Base-by-base conservation (phyloP, 1,139 yeast genomes). In the Diutina rugosa region DNA sequence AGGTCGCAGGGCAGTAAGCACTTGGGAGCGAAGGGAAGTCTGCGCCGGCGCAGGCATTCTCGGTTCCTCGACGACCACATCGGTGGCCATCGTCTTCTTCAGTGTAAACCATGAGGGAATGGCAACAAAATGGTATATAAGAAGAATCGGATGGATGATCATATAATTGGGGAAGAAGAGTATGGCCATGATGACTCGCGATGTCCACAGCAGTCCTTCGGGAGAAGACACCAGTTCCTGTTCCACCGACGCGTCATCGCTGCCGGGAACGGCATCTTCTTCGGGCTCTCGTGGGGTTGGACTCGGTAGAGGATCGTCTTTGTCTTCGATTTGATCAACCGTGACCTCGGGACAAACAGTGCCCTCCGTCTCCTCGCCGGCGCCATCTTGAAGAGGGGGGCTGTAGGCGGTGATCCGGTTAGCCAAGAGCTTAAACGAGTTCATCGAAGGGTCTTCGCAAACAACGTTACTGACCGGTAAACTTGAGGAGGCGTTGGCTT, bases 121-220 rank as follows among this genome's bases (percentile, higher is more conserved):
- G 41, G 41, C n/a, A n/a, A 35, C 41, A 3, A 35, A 35, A 10
- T 35, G 41, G 16, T 35, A 35, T 35, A 35, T 35, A 57, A 74
- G 72, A 12, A 68, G 59, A 26, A 79, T 57, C 1, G 87, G 87
- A 55, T 73, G 72, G 35, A 75, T 60, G 9, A 80, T 60, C 3
- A 80, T 58, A 41, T 70, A 59, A 60, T 74, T 72, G 30, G 83
- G 82, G 2, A 78, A n/a, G 47, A 46, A 38, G n/a, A 45, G 32
- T 6, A 49, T 9, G 12, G 32, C 44, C 53, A 49, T 49, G 4
- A 49, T 38, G 29, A 49, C 53, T 9, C 16, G 35, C n/a, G 44
- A 32, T 9, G 53, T 32, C 10, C 32, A 16, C 53, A 32, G 44
- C 44, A 21, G 32, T 21, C 51, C 21, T 35, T 35, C 41, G 41